Evolutionary conservation across 2,329 filamentous ascomycete species (phyloP), one percentile per base, ranked within the genome.

Genomic region (Aphanoascus verrucosus): DNA sequence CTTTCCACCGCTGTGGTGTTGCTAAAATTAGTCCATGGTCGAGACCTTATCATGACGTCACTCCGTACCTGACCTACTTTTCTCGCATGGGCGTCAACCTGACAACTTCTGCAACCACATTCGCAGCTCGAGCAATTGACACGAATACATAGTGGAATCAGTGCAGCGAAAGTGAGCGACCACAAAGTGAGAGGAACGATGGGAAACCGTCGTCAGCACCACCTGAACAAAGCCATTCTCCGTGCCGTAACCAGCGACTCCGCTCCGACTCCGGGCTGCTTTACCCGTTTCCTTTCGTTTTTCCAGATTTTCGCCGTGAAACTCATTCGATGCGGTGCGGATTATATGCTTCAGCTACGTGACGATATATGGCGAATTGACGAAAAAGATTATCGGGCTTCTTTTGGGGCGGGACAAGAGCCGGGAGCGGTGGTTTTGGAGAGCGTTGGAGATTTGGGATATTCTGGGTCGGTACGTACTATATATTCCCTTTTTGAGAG

Each of bases 361-460:
- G 68, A 69, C 5, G 67, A 76, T 5, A 65, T 70, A 15, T 83
- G 80, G 79, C 55, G 69, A 3, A 73, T 82, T 34, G 66, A 75
- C 20, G 76, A 81, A 55, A 69, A 75, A 9, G 75, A 76, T 19
- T 83, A 82, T 57, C 69, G 65, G 11, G 71, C 72, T 28, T 79
- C 74, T 57, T 83, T 83, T 60, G 68, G 44, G 28, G 32, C 28
- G 44, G 44, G 45, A 48, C 3, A 35, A 37, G 5, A 37, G 14
- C 14, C 6, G 4, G 32, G 45, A 63, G 42, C 8, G 23, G 65
- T 65, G 52, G 65, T 71, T 0, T 68, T 87, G 32, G 67, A 76
- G 1, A 66, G 81, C 0, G 77, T 84, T 56, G 84, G 82, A 1
- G 83, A 87, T 62, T 74, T 88, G 67, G 85, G 85, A 2, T 86